phyloP scores from a whole-genome alignment of 192 early-diverging fungal species.

The Podila minutissima region DNA sequence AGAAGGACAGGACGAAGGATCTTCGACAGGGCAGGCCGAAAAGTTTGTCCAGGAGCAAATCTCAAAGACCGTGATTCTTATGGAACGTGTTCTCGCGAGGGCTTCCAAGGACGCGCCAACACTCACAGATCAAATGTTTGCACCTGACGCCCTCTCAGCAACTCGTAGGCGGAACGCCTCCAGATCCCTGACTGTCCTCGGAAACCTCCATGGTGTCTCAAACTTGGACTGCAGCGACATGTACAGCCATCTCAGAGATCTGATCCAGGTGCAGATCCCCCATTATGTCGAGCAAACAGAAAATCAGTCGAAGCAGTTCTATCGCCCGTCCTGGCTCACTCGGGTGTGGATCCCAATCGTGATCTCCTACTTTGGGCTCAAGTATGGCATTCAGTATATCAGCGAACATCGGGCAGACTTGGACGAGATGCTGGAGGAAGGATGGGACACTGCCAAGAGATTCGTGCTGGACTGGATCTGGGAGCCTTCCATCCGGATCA shows the following conservation, averaged over 20 bases:
- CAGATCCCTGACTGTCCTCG: slow-evolving; percentile 35
- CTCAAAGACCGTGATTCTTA: slow-evolving; percentile 29
- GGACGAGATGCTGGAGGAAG: slow-evolving; percentile 57
- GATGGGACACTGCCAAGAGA: slow-evolving; percentile 63
- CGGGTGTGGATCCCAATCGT: slow-evolving; percentile 79
- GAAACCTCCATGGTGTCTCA: slow-evolving; percentile 21
- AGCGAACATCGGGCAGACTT: slow-evolving; percentile 62
- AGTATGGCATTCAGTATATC: slow-evolving; percentile 56
- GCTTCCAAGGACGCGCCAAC: slow-evolving; percentile 37
- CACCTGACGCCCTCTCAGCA: slow-evolving; percentile 3
- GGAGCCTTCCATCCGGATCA: slow-evolving; percentile 75
- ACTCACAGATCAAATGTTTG: slow-evolving; percentile 13
- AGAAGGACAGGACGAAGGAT: not conserved
- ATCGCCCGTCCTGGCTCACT: slow-evolving; percentile 62
- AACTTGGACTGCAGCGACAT: slow-evolving; percentile 8
- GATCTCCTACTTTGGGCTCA: slow-evolving; percentile 52
- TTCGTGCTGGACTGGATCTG: slow-evolving; percentile 85
- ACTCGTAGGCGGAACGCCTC: slow-evolving; percentile 9
- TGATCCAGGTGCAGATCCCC: slow-evolving; percentile 45
- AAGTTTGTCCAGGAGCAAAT: slow-evolving; percentile 40
- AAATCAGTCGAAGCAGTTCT: slow-evolving; percentile 53
- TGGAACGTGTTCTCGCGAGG: slow-evolving; percentile 25
- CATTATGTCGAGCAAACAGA: slow-evolving; percentile 47
- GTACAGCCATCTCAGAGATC: slow-evolving; percentile 33
- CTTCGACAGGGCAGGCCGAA: slow-evolving; percentile 12